A percentile compares a stretch with the other conserved stretches of the same genome.
phyloP scores from a whole-genome alignment of 129 eudicot species.

The Oenanthe sinensis region DNA sequence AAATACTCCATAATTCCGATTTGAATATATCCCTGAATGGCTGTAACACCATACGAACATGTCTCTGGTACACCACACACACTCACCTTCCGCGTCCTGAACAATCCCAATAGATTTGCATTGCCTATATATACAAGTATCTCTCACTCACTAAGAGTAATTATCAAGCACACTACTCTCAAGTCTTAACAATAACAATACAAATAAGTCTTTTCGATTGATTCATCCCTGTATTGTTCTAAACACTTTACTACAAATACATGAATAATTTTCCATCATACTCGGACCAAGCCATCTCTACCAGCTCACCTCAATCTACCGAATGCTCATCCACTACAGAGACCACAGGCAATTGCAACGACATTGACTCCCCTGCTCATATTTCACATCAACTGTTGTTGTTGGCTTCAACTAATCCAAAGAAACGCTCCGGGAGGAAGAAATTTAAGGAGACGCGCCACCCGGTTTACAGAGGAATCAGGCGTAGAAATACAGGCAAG shows the following conservation, averaged over 20 bases:
- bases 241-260: not conserved
- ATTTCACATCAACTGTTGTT: not conserved
- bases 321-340: not conserved
- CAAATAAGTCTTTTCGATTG: too few relatives aligned
- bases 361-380: not conserved
- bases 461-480: not conserved
- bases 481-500: constrained; percentile 1
- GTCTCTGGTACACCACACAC: not conserved
- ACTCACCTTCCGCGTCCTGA: not conserved
- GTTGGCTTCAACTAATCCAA: not conserved
- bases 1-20: too few relatives aligned
- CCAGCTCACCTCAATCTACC: not conserved
- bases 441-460: constrained; percentile 3
- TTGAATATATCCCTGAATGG: too few relatives aligned
- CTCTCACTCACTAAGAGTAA: too few relatives aligned
- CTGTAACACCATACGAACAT: not conserved
- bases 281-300: not conserved
- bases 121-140: not conserved
- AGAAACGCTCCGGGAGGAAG: constrained; percentile 2
- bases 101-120: not conserved
- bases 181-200: too few relatives aligned
- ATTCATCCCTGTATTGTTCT: too few relatives aligned
- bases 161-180: not conserved
- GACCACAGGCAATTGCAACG: not conserved
- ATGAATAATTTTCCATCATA: not conserved